Evolutionary conservation across 2,329 filamentous ascomycete species (phyloP).

Genomic region (Torrubiellomyces zombiae): DNA sequence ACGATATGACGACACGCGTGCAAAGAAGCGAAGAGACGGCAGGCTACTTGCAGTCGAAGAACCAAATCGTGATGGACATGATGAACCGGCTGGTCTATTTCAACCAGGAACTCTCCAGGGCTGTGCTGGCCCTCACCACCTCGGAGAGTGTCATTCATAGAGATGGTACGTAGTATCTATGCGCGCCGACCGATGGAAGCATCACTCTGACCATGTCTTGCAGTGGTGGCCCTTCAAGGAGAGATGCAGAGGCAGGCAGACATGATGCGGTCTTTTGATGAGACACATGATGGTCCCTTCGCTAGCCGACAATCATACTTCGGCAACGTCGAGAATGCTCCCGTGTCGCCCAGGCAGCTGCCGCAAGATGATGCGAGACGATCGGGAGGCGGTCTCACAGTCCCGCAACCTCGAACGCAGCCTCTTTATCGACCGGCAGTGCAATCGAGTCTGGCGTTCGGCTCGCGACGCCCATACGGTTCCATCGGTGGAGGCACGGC

Average conservation of each 20-base stretch:
- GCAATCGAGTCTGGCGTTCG: slow-evolving; percentile 65
- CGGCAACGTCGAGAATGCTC: slow-evolving; percentile 52
- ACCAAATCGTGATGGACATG: slow-evolving; percentile 67
- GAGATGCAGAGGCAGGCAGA: slow-evolving; percentile 47
- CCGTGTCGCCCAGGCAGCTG: slow-evolving; percentile 74
- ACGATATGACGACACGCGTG: slow-evolving; percentile 61
- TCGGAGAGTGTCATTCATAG: slow-evolving; percentile 63
- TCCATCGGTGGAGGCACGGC: slow-evolving; percentile 63
- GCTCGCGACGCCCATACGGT: slow-evolving; percentile 64
- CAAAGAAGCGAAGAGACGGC: slow-evolving; percentile 72
- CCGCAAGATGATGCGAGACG: slow-evolving; percentile 74
- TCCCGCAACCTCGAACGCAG: slow-evolving; percentile 38
- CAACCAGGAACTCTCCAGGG: slow-evolving; percentile 69
- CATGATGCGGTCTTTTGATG: slow-evolving; percentile 37
- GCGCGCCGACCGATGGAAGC: too few relatives aligned
- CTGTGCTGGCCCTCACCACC: slow-evolving; percentile 56
- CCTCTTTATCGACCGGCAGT: slow-evolving; percentile 63
- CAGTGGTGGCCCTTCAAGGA: slow-evolving; percentile 38
- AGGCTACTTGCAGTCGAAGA: slow-evolving; percentile 62
- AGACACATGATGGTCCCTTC: slow-evolving; percentile 52
- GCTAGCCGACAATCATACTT: slow-evolving; percentile 53
- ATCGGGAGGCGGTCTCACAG: slow-evolving; percentile 44
- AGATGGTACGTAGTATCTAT: slow-evolving; percentile 47
- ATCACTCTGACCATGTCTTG: not conserved
- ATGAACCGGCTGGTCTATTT: slow-evolving; percentile 55